phyloP scores from a whole-genome alignment of 495 filamentous ascomycete genomes.

The Terfezia claveryi region DNA sequence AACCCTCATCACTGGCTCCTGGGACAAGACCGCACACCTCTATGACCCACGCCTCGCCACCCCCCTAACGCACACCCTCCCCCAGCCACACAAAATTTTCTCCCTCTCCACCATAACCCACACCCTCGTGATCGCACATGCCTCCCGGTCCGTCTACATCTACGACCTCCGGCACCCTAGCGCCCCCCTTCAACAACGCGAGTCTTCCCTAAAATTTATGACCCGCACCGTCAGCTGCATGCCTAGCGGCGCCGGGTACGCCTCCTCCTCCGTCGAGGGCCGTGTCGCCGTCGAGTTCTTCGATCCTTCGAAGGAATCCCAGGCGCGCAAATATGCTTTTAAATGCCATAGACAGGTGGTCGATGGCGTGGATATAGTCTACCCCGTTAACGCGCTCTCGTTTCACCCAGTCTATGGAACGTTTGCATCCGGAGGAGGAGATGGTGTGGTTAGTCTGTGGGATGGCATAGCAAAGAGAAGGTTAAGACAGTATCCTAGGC shows the following conservation, averaged over 20 bases:
- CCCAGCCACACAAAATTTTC: constrained; percentile 62
- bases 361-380: constrained; percentile 66
- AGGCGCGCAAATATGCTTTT: constrained; percentile 90
- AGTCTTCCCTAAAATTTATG: constrained; percentile 87
- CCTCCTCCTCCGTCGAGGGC: constrained; percentile 72
- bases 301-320: constrained; percentile 60
- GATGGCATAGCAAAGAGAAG: constrained; percentile 80
- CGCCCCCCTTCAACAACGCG: constrained; percentile 71
- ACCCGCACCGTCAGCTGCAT: constrained; percentile 87
- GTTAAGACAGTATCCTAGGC: constrained; percentile 73
- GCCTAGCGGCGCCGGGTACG: constrained; percentile 85
- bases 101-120: constrained; percentile 59
- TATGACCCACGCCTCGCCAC: constrained; percentile 33
- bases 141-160: constrained; percentile 72
- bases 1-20: constrained; percentile 62
- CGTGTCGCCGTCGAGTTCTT: constrained; percentile 95
- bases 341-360: constrained; percentile 76
- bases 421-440: constrained; percentile 81
- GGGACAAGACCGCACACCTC: constrained; percentile 77
- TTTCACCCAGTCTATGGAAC: constrained; percentile 85
- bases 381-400: constrained; percentile 78
- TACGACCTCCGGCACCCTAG: constrained; percentile 62
- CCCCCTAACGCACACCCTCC: constrained; percentile 31
- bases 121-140: constrained; percentile 86
- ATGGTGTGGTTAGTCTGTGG: constrained; percentile 89